These are phyloP conservation scores for Penicillium argentinense DNA, from an alignment of 495 filamentous ascomycete species.

Conservation along the genomic window DNA sequence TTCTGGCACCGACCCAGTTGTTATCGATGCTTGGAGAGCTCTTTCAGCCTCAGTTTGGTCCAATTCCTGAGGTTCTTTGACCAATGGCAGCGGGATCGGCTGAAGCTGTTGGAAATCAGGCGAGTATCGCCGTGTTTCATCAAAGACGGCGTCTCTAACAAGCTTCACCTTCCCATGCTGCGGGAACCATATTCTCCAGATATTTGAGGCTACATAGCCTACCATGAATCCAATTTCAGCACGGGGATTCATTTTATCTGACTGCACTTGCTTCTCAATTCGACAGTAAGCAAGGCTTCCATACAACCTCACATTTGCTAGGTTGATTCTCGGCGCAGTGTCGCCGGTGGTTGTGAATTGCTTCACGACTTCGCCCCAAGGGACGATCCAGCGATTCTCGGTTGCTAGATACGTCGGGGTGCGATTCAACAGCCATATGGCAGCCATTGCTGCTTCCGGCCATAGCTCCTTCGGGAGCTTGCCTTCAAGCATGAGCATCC, in stretches of 20 bases:
- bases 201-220: slow-evolving; percentile 8
- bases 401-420: slow-evolving; percentile 2
- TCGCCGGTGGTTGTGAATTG: too few species aligned
- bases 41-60: neutral
- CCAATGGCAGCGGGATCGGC: too few species aligned
- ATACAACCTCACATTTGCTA: slow-evolving; percentile 6
- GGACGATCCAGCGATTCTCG: slow-evolving; percentile 1
- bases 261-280: neutral
- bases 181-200: slow-evolving; percentile 10
- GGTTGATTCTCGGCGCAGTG: neutral
- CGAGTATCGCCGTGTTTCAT: neutral
- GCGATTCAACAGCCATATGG: slow-evolving; percentile 7
- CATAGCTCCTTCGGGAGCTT: slow-evolving; percentile 10
- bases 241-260: slow-evolving; percentile 6
- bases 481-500: neutral
- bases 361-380: neutral
- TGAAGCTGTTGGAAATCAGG: neutral
- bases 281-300: slow-evolving; percentile 1
- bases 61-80: too few species aligned
- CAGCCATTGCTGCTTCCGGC: neutral
- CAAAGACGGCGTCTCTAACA: slow-evolving; percentile 6
- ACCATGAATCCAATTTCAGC: slow-evolving; percentile 8
- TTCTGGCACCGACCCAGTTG: too few species aligned
- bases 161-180: neutral
- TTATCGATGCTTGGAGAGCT: too few species aligned